Conservation (phyloP, 345 rosid genomes). For the Dipteronia dyeriana region DNA sequence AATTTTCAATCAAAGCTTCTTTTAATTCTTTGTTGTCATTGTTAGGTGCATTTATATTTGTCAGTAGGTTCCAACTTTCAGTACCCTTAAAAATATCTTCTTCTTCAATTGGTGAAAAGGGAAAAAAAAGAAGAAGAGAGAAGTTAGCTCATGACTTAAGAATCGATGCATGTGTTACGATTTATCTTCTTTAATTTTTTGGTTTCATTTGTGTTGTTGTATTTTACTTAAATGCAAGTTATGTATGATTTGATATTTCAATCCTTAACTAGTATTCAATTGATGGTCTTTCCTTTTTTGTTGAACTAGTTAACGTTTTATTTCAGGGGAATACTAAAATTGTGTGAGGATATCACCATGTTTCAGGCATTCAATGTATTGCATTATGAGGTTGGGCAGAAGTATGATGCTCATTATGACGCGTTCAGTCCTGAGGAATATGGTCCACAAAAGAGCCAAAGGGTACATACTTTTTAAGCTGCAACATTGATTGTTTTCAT, state of each 20-base stretch:
- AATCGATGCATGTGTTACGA: background rate
- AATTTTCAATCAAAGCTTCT: background rate
- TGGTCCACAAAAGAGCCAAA: slow-evolving; percentile 62
- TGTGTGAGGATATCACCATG: slow-evolving; percentile 43
- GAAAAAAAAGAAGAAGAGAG: too few relatives aligned
- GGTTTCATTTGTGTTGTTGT: too few relatives aligned
- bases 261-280: background rate
- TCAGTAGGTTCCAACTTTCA: too few relatives aligned
- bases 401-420: slow-evolving; percentile 88
- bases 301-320: slow-evolving; percentile 34
- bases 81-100: too few relatives aligned
- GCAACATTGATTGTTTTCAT: background rate
- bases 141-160: background rate
- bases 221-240: too few relatives aligned
- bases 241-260: too few relatives aligned
- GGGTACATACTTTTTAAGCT: slow-evolving; percentile 40
- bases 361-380: slow-evolving; percentile 88
- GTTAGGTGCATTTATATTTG: background rate
- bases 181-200: too few relatives aligned
- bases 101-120: too few relatives aligned
- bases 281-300: slow-evolving; percentile 17
- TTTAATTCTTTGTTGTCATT: background rate
- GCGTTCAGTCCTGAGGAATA: slow-evolving; percentile 78
- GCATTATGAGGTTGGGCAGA: slow-evolving; percentile 85
- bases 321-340: slow-evolving; percentile 38